phyloP scores from a whole-genome alignment of 78 protist species.

The Diacronema lutheri region DNA sequence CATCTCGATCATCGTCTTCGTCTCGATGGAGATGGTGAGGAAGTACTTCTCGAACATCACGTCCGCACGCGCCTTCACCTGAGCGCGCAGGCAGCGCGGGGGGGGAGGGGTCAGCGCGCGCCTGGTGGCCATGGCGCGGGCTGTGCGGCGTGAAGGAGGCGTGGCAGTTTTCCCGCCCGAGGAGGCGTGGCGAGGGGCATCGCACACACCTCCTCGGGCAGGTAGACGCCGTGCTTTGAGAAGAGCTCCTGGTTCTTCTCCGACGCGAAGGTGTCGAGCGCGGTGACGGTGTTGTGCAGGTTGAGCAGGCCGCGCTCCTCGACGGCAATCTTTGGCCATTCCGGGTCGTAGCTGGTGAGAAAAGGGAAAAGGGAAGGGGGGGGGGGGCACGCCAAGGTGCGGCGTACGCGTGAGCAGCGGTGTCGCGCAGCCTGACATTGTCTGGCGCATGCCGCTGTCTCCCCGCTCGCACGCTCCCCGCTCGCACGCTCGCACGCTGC shows the following conservation, averaged over 20 bases:
- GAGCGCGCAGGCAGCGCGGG: background rate
- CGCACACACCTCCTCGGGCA: slow-evolving; percentile 51
- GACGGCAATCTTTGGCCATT: slow-evolving; percentile 77
- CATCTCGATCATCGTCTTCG: slow-evolving; percentile 60
- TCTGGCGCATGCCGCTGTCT: too few species aligned
- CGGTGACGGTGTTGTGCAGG: slow-evolving; percentile 55
- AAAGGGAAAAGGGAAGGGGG: too few species aligned
- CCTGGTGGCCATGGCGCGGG: background rate
- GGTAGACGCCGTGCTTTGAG: slow-evolving; percentile 19
- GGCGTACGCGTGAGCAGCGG: too few species aligned
- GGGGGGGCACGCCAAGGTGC: too few species aligned
- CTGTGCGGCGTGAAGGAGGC: background rate
- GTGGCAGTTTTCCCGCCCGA: background rate
- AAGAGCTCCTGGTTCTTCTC: slow-evolving; percentile 79
- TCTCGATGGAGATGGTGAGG: slow-evolving; percentile 72
- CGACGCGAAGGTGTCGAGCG: slow-evolving; percentile 39
- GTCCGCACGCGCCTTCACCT: slow-evolving; percentile 54
- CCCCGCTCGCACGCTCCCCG: too few species aligned
- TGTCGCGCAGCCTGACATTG: too few species aligned
- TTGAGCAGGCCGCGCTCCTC: slow-evolving; percentile 65
- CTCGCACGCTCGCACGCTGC: too few species aligned
- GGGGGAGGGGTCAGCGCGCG: background rate
- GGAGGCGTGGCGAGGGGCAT: too few species aligned
- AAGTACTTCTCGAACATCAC: slow-evolving; percentile 57
- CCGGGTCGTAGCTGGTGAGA: slow-evolving; percentile 74